Base-by-base conservation (phyloP, 306 rosid species). In the Vigna reflexopilosa region DNA sequence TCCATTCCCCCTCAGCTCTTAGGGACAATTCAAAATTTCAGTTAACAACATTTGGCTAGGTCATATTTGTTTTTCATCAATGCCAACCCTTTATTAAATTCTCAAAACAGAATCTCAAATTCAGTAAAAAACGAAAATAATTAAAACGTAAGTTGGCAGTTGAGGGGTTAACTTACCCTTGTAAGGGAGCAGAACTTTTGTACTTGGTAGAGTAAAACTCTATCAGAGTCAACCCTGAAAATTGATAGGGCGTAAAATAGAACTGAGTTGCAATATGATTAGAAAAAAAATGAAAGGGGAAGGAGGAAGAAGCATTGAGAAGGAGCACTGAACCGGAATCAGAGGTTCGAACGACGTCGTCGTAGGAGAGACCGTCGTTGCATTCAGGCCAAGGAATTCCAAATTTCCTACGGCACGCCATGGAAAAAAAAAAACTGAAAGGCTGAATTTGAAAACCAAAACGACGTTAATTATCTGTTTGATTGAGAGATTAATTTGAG, bases 141-240 rank as follows among this genome's bases (percentile, higher is more conserved):
- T n/a, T 16, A 51, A 55, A 72, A 45, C 16, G 55, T 20, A 28
- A 59, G 26, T 73, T 28, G 66, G 77, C 6, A 49, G 72, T 52
- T 72, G 36, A 52, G 50, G 56, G 13, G 22, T 19, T 8, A 50
- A 52, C 81, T 76, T 85, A 95, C 98, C 98, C 96, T 76, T 83
- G 92, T 14, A 87, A 76, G 2, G 98, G 97, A 83, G 98, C 98
- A 54, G 98, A 92, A 67, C 82, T 91, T 67, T 81, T 88, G 87
- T 91, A 86, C 22, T 91, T 92, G 81, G 73, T 84, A 6, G 90
- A 89, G 89, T 92, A 95, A 88, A 92, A 91, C 55, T 91, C 68
- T 44, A 95, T 79, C 80, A 93, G 68, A 15, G 98, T 81, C 81
- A 52, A 58, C 47, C 88, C 98, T 92, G 85, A 77, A 77, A 68